Evolutionary conservation across 257 asterid genomes (phyloP), one percentile per base, ranked within the genome.

Genomic region (Nicotiana obtusifolia): DNA sequence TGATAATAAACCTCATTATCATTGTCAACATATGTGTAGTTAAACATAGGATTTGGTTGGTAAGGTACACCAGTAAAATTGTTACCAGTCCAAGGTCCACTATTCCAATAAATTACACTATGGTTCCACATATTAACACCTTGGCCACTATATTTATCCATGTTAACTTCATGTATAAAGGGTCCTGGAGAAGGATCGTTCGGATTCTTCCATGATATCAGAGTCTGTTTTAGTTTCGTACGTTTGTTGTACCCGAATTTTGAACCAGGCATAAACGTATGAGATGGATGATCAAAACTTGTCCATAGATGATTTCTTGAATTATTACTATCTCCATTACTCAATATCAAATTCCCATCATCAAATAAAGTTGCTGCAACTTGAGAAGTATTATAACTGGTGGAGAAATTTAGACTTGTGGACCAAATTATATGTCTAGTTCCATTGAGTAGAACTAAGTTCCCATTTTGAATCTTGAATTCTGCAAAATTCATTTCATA

Each of bases 51-150:
- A 30, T 77, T 77, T 77, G 67, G 81, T 17, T 59, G 53, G 11
- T 78, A 56, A 7, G 81, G 69, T 31, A 78, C 33, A 7, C 68
- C 81, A 17, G 66, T 78, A 78, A 78, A 78, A 56, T 54, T 62
- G 22, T 44, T 54, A 4, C 81, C 81, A 54, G 66, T 62, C 81
- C 81, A 78, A 0, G 81, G 81, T 33, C 81, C 81, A 35, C 81
- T 78, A 0, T 24, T 78, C 81, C 81, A 78, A 11, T 78, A 78
- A 56, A 56, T 17, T 4, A 31, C 81, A 31, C 54, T 78, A 14
- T 62, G 10, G 17, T 78, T 78, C 81, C 81, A 78, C 56, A 31
- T 60, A 19, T 31, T 62, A 56, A 59, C 71, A 59, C 54, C 66
- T 62, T 78, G 71, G 3, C 54, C 68, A 78, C 17, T 35, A 30